Evolutionary conservation across 176 grass and related monocot species (phyloP), one percentile per base, ranked within the genome.

Genomic region (Triticum monococcum): DNA sequence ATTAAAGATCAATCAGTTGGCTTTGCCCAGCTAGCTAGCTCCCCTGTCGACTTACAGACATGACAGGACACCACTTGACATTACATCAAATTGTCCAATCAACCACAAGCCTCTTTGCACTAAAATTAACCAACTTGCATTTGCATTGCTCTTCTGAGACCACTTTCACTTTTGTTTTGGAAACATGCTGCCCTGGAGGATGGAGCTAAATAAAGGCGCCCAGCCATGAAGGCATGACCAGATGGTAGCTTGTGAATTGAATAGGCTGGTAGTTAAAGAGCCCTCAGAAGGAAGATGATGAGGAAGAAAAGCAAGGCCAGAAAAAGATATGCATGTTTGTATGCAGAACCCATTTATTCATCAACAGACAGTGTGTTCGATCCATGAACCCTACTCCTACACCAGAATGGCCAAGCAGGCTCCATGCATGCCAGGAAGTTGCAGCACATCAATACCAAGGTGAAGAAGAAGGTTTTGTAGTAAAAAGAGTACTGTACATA

Each of bases 341-440:
- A 22, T 22, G 56, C 56, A 59, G 35, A 75, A 76, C 37, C 56
- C 75, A 75, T 80, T 80, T 71, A 84, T 72, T 11, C 48, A 17
- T 17, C 5, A 79, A 24, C 56, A 43, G 45, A 66, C 68, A 79
- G 57, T 60, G 68, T 23, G 48, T 52, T 52, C 14, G 1, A 52
- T 0, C 50, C 63, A 79, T 85, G 57, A 84, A 73, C 73, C 68
- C 60, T 32, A 22, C 54, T 1, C 23, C 31, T 35, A 31, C 24
- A 75, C 37, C 8, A 75, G 72, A 85, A 45, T 40, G 67, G 14
- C 31, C 60, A 85, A 52, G 20, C 77, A 89, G 24, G 12, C 72
- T 60, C 14, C 50, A 84, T 23, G 66, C 45, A 20, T 45, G 41
- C 41, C 18, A 79, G 33, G 48, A 57, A 35, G 63, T 46, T 22